Percentiles rank a stretch among this genome's conserved stretches.
These are phyloP conservation scores for Akanthomyces lecanii DNA, from an alignment of 2,329 filamentous ascomycete genomes.

Conservation along the genomic window DNA sequence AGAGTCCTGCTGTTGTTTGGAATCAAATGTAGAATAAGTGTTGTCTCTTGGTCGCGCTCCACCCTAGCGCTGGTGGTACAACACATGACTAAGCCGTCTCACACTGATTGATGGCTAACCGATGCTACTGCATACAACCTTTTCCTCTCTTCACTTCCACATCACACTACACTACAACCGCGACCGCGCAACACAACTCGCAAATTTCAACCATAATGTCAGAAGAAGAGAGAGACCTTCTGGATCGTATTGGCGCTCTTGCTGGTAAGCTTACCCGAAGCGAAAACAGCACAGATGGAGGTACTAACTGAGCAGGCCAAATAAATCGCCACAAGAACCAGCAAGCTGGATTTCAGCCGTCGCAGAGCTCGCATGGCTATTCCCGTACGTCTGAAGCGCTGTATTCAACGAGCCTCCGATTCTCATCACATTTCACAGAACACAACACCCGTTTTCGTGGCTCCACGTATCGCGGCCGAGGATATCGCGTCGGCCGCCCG, in stretches of 20 bases:
- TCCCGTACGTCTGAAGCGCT: not conserved
- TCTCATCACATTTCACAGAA: conserved; percentile 22
- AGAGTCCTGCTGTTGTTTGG: not conserved
- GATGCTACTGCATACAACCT: not conserved
- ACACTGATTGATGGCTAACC: not conserved
- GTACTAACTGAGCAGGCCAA: conserved; percentile 52
- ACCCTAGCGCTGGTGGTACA: not conserved
- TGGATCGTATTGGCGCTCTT: conserved; percentile 50
- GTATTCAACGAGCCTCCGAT: not conserved
- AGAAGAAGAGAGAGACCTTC: conserved; percentile 48
- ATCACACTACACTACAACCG: not conserved
- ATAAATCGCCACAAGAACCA: conserved; percentile 77
- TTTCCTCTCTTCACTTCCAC: not conserved
- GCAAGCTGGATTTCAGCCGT: conserved; percentile 39
- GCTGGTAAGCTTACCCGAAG: conserved; percentile 37
- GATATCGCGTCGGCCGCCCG: conserved; percentile 35
- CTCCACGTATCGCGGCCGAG: conserved; percentile 32
- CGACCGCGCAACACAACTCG: not conserved
- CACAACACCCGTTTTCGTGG: conserved; percentile 30
- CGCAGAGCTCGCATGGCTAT: conserved; percentile 17
- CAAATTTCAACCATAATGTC: conserved; percentile 32
- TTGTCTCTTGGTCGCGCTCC: not conserved
- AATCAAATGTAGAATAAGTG: not conserved
- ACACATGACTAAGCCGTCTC: conserved; percentile 11
- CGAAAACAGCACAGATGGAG: conserved; percentile 13